A percentile compares a stretch with the other conserved stretches of the same genome.
Evolutionary conservation across 164 flowering plant genomes (phyloP).

Genomic region (Vitis vinifera): DNA sequence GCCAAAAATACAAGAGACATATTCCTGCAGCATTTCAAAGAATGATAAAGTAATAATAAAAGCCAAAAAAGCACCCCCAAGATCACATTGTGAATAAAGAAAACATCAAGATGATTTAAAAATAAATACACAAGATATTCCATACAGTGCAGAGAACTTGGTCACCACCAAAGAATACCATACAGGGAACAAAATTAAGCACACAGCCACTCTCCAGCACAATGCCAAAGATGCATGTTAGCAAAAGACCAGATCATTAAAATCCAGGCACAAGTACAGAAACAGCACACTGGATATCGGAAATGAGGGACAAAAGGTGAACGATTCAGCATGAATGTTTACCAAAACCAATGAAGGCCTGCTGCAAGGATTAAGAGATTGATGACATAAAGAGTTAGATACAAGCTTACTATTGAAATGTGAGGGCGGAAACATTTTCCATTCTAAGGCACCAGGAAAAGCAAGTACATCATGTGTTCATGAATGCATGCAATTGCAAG

Average conservation of each 20-base stretch:
- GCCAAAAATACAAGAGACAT: constrained; percentile 6
- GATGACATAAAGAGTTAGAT: neutral
- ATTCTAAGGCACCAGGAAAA: constrained; percentile 3
- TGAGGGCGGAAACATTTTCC: neutral
- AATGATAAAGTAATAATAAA: constrained; percentile 9
- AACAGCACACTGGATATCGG: neutral
- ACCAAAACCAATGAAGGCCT: neutral
- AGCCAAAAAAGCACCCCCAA: constrained; percentile 10
- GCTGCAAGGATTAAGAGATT: neutral
- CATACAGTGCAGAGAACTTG: no score
- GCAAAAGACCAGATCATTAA: no score
- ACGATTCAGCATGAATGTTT: neutral
- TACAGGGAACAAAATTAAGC: no score
- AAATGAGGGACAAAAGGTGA: neutral
- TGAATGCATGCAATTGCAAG: constrained; percentile 13
- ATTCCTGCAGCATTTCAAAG: constrained; percentile 5
- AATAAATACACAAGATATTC: neutral
- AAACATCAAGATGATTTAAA: neutral
- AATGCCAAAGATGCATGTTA: no score
- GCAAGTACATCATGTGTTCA: constrained; percentile 13
- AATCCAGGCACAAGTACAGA: neutral
- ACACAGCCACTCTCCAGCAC: no score
- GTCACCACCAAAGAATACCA: no score
- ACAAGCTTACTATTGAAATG: neutral
- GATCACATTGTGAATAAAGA: neutral